Evolutionary conservation across 495 filamentous ascomycete species (phyloP).

Genomic region (Niebla homalea): DNA sequence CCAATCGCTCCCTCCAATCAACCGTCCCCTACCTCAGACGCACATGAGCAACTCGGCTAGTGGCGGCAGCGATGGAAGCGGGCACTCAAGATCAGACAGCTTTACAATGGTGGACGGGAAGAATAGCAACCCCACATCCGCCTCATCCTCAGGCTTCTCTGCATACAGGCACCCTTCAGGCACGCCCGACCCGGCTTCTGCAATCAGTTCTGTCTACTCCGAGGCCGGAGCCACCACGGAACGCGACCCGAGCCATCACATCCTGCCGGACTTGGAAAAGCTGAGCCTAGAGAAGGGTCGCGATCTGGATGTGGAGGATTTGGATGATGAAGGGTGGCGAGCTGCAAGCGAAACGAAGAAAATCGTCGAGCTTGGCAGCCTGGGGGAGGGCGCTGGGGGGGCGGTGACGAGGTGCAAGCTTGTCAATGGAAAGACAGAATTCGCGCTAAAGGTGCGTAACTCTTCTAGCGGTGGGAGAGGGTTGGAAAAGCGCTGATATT

Average conservation of each 20-base stretch:
- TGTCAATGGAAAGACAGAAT: conserved; percentile 82
- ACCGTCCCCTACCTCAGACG: conserved; percentile 38
- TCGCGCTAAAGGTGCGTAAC: conserved; percentile 77
- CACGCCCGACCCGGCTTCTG: conserved; percentile 76
- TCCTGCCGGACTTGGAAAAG: conserved; percentile 61
- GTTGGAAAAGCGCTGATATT: conserved; percentile 2
- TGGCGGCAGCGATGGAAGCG: conserved; percentile 59
- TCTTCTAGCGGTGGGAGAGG: neutral
- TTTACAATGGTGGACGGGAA: conserved; percentile 60
- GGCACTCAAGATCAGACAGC: conserved; percentile 61
- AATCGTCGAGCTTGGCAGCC: conserved; percentile 74
- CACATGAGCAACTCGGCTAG: conserved; percentile 29
- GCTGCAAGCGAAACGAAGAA: conserved; percentile 79
- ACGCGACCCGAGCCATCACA: conserved; percentile 53
- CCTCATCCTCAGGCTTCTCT: conserved; percentile 72
- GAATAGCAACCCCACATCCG: conserved; percentile 62
- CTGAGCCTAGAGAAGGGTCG: conserved; percentile 66
- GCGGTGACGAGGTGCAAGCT: conserved; percentile 85
- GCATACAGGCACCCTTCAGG: conserved; percentile 42
- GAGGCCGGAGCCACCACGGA: conserved; percentile 63
- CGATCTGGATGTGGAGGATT: conserved; percentile 76
- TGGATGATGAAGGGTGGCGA: conserved; percentile 90
- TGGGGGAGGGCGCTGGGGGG: conserved; percentile 92
- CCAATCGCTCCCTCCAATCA: conserved; percentile 33
- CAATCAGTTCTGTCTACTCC: conserved; percentile 72